Evolutionary conservation across 768 basidiomycete species (phyloP), one percentile per base, ranked within the genome.

Genomic region (Leccinum barrowsii): DNA sequence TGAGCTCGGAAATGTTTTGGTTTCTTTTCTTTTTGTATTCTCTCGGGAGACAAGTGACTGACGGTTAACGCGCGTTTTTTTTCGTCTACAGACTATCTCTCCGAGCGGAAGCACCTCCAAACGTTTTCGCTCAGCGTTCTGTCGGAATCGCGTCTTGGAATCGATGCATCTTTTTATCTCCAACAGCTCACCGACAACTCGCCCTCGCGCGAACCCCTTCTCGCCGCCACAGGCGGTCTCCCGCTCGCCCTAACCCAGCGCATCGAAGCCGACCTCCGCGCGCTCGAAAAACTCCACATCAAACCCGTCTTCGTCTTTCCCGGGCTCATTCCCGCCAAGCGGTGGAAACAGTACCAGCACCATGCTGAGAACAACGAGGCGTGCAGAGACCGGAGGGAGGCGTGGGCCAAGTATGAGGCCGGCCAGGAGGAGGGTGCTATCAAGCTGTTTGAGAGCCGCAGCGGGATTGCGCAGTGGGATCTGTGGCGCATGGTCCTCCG

Each of bases 251-350:
- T 99, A 56, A 88, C 87, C 22, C 80, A 83, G 65, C 88, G 92
- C 62, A 92, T 99, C 72, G 95, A 98, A 76, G 80, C 85, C 40
- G 95, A 99, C 79, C 80, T 98, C 49, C 89, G 95, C 50, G 78
- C 83, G 13, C 87, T 98, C 69, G 94, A 97, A 80, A 89, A 87
- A 75, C 79, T 91, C 34, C 87, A 83, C 64, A 98, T 99, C 80
- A 97, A 96, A 71, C 97, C 97, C 21, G 93, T 99, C n/a, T 96
- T 99, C 67, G 92, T 99, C 52, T 98, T 98, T 74, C 86, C 92
- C 15, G 97, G 97, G 4, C 79, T 99, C 32, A 77, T 85, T 1
- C 90, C 92, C 1, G 85, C 85, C 65, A 87, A 86, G 61, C 84
- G 89, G 56, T 82, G 80, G 77, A 90, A 89, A 73, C 70, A 67